phyloP scores from a whole-genome alignment of 768 basidiomycete genomes.

The Amanita subjunquillea region DNA sequence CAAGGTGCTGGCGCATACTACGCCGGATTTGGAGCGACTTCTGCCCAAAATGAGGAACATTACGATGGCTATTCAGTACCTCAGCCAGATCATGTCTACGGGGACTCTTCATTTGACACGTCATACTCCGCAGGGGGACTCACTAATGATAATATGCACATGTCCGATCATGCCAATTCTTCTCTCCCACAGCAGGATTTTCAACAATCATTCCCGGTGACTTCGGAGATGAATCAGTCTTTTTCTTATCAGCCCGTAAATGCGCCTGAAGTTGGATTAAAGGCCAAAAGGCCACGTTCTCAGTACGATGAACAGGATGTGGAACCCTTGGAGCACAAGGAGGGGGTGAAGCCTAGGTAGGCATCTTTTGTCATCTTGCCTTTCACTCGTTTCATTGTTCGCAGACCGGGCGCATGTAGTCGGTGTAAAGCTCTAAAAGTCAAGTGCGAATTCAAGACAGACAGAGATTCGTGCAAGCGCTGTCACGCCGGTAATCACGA shows the following conservation, averaged over 20 bases:
- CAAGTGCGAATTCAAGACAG: slow-evolving; percentile 65
- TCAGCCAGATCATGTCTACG: background rate
- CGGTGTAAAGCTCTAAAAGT: slow-evolving; percentile 65
- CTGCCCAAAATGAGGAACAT: background rate
- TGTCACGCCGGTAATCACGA: slow-evolving; percentile 63
- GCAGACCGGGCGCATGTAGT: slow-evolving; percentile 51
- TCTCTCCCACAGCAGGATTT: background rate
- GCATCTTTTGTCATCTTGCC: slow-evolving; percentile 10
- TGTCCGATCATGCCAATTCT: background rate
- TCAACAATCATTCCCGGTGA: background rate
- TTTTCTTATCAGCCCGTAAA: background rate
- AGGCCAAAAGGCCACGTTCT: slow-evolving; percentile 26
- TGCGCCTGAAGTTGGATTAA: slow-evolving; percentile 5
- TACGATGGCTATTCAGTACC: background rate
- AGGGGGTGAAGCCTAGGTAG: slow-evolving; percentile 33
- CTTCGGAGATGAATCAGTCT: background rate
- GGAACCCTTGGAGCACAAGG: slow-evolving; percentile 23
- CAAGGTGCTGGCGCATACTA: background rate
- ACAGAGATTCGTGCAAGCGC: slow-evolving; percentile 66
- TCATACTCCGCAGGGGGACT: background rate
- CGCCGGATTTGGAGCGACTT: background rate
- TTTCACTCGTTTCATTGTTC: background rate
- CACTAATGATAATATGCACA: background rate
- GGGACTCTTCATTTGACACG: background rate
- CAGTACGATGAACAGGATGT: slow-evolving; percentile 26